Base-by-base conservation (phyloP, 2,329 filamentous ascomycete species). In the Paecilomyces niveus region DNA sequence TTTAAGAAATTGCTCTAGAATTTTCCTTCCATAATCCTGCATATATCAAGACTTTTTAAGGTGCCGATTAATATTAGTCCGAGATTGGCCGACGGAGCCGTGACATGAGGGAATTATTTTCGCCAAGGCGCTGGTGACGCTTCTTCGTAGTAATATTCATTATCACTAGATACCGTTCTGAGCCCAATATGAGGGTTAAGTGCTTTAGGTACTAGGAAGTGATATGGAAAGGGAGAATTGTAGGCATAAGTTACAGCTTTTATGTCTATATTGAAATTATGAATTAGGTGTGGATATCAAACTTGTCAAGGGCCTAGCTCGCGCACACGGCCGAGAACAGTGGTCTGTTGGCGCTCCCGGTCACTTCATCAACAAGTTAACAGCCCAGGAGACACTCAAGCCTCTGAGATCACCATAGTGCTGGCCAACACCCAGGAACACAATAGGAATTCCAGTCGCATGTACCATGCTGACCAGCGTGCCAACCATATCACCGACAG, bases 401-500 rank as follows among this genome's bases (percentile, higher is more conserved):
- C 82, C 84, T 67, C 85, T 79, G 66, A 88, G 67, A 73, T 88
- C 85, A 29, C 83, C 84, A 70, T 88, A 88, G 71, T 87, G 85
- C 74, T 88, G 85, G 3, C 85, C 85, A 45, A 86, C 83, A 1
- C 88, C 94, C 64, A 99, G 83, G 71, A 99, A 99, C 10, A 97
- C 83, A 21, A 99, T 92, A 0, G 95, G 95, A 53, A 99, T 95
- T 29, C 93, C 91, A 3, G 95, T 99, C 2, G 94, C 93, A 77
- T 97, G 93, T 45, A 99, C 93, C 80, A 99, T 93, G 72, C 90
- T 96, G 62, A 99, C 94, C 63, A 99, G 80, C 2, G 93, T 97
- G 1, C 88, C 92, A 51, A 97, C 92, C 92, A 97, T 97, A 77
- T 97, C 93, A n/a, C 94, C 95, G 39, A 99, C 95, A 0, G 94